phyloP scores from a whole-genome alignment of 495 filamentous ascomycete genomes.

The Geoglossum glabrum region DNA sequence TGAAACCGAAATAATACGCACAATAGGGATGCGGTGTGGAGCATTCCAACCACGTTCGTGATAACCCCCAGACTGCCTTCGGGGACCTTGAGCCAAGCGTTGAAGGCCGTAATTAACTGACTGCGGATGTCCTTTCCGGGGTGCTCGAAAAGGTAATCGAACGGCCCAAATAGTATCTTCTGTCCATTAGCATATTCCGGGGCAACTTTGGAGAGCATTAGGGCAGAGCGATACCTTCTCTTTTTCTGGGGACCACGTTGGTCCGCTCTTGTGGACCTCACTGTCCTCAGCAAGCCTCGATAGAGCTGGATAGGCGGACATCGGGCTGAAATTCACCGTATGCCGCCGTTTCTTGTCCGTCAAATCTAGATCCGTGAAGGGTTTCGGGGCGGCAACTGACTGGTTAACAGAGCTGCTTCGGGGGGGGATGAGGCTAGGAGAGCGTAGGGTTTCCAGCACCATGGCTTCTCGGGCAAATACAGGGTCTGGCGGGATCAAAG shows the following conservation, averaged over 20 bases:
- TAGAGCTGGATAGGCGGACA: background rate
- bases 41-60: constrained; percentile 73
- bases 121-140: constrained; percentile 86
- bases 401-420: constrained; percentile 44
- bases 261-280: constrained; percentile 6
- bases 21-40: constrained; percentile 82
- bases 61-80: constrained; percentile 57
- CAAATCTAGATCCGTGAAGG: background rate
- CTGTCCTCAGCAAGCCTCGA: constrained; percentile 3
- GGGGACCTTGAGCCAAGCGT: constrained; percentile 76
- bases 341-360: background rate
- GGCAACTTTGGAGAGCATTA: background rate
- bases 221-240: constrained; percentile 12
- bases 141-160: constrained; percentile 64
- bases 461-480: background rate
- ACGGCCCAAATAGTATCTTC: constrained; percentile 61
- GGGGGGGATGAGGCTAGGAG: constrained; percentile 50
- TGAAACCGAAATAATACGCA: constrained; percentile 12
- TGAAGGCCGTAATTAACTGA: constrained; percentile 75
- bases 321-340: background rate
- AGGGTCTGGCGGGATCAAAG: background rate
- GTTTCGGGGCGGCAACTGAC: background rate
- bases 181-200: background rate
- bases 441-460: constrained; percentile 23
- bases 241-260: constrained; percentile 19